These are phyloP conservation scores for Agmasoma carcini DNA, from an alignment of 371 early-diverging fungal species.

Conservation along the genomic window DNA sequence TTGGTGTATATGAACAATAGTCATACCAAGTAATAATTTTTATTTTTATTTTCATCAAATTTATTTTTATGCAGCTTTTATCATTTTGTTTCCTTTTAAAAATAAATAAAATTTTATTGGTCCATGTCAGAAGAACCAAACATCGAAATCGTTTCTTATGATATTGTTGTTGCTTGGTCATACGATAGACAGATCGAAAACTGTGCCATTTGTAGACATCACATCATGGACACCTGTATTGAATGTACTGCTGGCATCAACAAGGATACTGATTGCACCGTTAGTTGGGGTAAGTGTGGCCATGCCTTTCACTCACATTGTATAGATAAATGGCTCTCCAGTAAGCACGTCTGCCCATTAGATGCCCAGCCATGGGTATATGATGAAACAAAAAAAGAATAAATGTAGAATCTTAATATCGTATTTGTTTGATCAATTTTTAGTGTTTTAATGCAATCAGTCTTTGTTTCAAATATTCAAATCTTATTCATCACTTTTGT, in stretches of 20 bases:
- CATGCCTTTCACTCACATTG: conserved; percentile 99
- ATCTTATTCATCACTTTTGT: too few species aligned
- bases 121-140: conserved; percentile 13
- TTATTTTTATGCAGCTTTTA: too few species aligned
- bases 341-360: conserved; percentile 88
- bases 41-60: too few species aligned
- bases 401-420: not conserved
- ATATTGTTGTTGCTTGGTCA: conserved; percentile 54
- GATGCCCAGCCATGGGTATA: conserved; percentile 97
- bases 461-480: not conserved
- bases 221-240: conserved; percentile 96
- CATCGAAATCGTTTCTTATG: conserved; percentile 42
- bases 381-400: conserved; percentile 57
- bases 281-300: conserved; percentile 96
- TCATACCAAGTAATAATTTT: too few species aligned
- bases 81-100: too few species aligned
- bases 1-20: too few species aligned
- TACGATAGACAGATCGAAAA: conserved; percentile 86
- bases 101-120: too few species aligned
- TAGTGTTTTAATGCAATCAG: not conserved
- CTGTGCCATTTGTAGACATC: conserved; percentile 98
- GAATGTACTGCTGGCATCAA: conserved; percentile 58
- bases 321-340: conserved; percentile 92
- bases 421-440: not conserved
- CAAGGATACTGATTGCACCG: conserved; percentile 79